A percentile compares a stretch with the other conserved stretches of the same genome.
Conservation (phyloP, 805 yeast genomes). For the Blastobotrys chiropterorum region DNA sequence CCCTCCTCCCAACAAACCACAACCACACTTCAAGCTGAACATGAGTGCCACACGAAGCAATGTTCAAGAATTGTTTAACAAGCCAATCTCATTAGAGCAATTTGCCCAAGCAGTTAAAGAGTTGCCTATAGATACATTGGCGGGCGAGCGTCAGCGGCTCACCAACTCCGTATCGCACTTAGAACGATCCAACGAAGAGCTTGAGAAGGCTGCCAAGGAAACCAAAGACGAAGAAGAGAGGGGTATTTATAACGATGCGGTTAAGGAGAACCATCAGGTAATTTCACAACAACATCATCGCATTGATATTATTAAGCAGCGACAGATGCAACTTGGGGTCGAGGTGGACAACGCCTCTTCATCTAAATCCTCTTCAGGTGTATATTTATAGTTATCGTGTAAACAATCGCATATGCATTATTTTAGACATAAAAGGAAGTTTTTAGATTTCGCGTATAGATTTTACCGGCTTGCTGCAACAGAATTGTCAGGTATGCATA, state of each 20-base stretch:
- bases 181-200: conserved; percentile 25
- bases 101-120: neutral
- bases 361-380: neutral
- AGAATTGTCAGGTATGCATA: neutral
- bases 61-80: neutral
- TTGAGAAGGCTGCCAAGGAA: conserved; percentile 17
- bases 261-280: conserved; percentile 3
- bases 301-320: neutral
- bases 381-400: neutral
- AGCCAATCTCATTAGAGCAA: neutral
- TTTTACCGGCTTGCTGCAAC: neutral
- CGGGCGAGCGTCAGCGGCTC: conserved; percentile 21
- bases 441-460: neutral
- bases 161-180: conserved; percentile 26
- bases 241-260: conserved; percentile 3
- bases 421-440: neutral
- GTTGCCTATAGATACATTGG: neutral
- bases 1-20: neutral
- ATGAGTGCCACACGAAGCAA: neutral
- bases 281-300: conserved; percentile 1
- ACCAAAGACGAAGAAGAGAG: conserved; percentile 12
- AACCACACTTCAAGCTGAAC: neutral
- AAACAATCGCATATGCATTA: neutral
- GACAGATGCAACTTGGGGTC: conserved; percentile 1
- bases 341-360: neutral